Evolutionary conservation across 352 stramenopile species (phyloP), one percentile per base, ranked within the genome.

Genomic region (Phytophthora capsici): DNA sequence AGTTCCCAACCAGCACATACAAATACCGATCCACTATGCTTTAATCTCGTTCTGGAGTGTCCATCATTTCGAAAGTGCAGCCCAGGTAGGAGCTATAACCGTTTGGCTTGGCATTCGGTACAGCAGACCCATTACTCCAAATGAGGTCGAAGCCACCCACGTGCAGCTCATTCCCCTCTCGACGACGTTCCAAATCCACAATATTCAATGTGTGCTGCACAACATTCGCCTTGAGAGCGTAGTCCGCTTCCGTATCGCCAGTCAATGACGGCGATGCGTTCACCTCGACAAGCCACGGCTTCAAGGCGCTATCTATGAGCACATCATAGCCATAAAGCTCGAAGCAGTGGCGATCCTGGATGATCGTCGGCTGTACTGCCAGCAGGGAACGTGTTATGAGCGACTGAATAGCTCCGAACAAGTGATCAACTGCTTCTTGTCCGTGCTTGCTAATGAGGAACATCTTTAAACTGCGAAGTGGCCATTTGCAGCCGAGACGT

Each of bases 151-250:
- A 93, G 19, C 84, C 84, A 2, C 84, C 82, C 16, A 93, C 50
- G 37, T 87, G 82, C 9, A 60, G 68, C 50, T 89, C 80, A 2
- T 69, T 66, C 2, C 77, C 82, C 0, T 67, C 66, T 3, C 75
- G 77, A 23, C 75, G 65, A 30, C 57, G 58, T 44, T 96, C 89
- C 14, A 98, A 43, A 56, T 98, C 90, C 13, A 98, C 60, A 10
- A 98, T 77, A 57, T 97, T 84, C 9, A 98, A 66, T 22, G 90
- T 85, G 60, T 97, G 84, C 64, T 93, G 86, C n/a, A 98, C 63
- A 48, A 98, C 58, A 32, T 86, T 91, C 44, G 70, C 72, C 56
- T 98, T 98, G 64, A 98, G 84, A 1, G 70, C 44, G 34, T 93
- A 94, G 70, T 97, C 92, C 8, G 90, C 69, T 16, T 89, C 63